Percentiles rank a stretch among this genome's conserved stretches.
Evolutionary conservation across 352 stramenopile genomes (phyloP).

Genomic region (Phytophthora brassicae): DNA sequence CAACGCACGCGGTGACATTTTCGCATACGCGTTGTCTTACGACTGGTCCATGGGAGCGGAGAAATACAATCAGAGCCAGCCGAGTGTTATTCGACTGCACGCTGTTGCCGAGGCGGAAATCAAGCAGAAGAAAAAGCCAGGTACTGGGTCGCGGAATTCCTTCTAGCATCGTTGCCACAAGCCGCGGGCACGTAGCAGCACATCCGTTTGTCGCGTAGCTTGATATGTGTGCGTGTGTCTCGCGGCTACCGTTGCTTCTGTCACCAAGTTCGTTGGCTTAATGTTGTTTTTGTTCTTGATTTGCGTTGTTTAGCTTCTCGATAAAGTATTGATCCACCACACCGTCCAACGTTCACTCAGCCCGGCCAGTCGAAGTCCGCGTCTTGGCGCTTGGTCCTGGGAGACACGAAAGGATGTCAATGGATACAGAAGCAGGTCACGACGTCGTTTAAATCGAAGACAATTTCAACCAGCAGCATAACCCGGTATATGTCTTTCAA

Average conservation of each 20-base stretch:
- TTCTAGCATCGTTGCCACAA: slow-evolving; percentile 41
- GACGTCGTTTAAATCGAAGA: slow-evolving; percentile 15
- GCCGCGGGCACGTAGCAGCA: slow-evolving; percentile 34
- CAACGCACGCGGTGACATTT: slow-evolving; percentile 93
- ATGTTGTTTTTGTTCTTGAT: slow-evolving; percentile 29
- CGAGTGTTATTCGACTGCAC: slow-evolving; percentile 94
- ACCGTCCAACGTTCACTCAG: slow-evolving; percentile 13
- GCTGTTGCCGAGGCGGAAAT: slow-evolving; percentile 93
- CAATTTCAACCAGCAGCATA: slow-evolving; percentile 13
- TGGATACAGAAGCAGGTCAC: slow-evolving; percentile 5
- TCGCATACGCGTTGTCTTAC: slow-evolving; percentile 96
- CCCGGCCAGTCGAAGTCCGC: slow-evolving; percentile 9
- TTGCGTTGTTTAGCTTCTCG: slow-evolving; percentile 32
- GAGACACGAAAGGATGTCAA: background rate
- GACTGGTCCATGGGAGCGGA: slow-evolving; percentile 95
- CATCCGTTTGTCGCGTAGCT: slow-evolving; percentile 35
- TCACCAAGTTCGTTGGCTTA: slow-evolving; percentile 27
- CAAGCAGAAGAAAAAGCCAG: slow-evolving; percentile 94
- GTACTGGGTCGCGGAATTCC: slow-evolving; percentile 57
- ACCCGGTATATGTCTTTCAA: slow-evolving; percentile 1
- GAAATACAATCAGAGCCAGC: slow-evolving; percentile 84
- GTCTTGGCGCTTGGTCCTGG: background rate
- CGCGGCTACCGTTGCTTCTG: slow-evolving; percentile 26
- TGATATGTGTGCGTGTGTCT: slow-evolving; percentile 38
- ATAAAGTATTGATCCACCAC: slow-evolving; percentile 35